Base-by-base conservation (phyloP, 2,329 filamentous ascomycete genomes). In the Fusarium neocosmosporiellum region DNA sequence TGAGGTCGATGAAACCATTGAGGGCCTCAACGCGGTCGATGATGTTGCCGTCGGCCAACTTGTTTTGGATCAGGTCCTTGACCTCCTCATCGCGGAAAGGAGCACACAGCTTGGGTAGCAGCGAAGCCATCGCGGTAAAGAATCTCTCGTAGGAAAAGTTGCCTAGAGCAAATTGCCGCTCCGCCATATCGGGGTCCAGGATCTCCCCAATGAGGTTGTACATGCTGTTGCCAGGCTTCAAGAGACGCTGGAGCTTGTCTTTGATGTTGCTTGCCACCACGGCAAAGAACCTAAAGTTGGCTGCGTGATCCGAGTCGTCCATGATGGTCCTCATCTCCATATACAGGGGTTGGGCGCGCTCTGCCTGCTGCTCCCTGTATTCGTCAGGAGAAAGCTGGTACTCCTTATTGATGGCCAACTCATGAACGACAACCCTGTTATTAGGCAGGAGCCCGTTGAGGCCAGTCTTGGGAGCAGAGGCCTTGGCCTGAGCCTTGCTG, bases 81-180 rank as follows among this genome's bases (percentile, higher is more conserved):
- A 94, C 92, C 78, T 94, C 91, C 5, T 89, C 89, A 77, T 96
- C 94, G n/a, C 94, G 88, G 78, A 94, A 91, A 0, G 94, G 94
- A 0, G 94, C 94, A 76, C 94, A 96, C 16, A 96, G 88, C 78
- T 93, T 93, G 7, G 93, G 93, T 57, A 96, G 85, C 54, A 96
- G 87, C 2, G 89, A 88, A 2, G 90, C 90, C 87, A 96, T 94
- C 70, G 94, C 93, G 2, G 87, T 84, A 78, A 96, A 96, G 82
- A 96, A 95, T 66, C 90, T 92, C 73, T 93, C 91, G 73, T 95
- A 95, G 0, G 93, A 95, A 79, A 96, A 96, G 58, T 89, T 90
- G 16, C 93, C 93, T 63, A 90, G 87, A 11, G 85, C 84, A 76
- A 93, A 94, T 73, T 95, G 92, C 43, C 87, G 88, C 69, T 88